Evolutionary conservation across 495 filamentous ascomycete species (phyloP).

Genomic region (Chaetomium cochliodes): DNA sequence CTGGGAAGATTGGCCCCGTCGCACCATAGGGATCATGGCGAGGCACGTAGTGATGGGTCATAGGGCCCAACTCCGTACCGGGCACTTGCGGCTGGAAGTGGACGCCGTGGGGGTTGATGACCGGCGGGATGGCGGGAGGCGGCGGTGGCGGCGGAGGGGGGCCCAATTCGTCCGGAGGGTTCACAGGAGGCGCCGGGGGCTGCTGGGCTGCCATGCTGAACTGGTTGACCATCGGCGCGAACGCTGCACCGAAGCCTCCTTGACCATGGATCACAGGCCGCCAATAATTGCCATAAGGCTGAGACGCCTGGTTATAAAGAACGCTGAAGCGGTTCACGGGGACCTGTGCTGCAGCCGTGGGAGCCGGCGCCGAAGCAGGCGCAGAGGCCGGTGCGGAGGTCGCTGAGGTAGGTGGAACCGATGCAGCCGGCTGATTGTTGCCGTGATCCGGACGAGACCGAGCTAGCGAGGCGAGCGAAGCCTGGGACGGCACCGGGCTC

Average conservation of each 20-base stretch:
- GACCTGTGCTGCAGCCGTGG: background rate
- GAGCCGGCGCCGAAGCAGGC: background rate
- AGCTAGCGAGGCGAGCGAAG: background rate
- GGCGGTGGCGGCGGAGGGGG: slow-evolving; percentile 18
- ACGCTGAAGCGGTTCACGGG: background rate
- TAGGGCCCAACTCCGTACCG: slow-evolving; percentile 46
- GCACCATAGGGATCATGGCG: slow-evolving; percentile 36
- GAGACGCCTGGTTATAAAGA: background rate
- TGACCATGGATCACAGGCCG: slow-evolving; percentile 1
- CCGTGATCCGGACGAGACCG: background rate
- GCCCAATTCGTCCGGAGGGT: slow-evolving; percentile 9
- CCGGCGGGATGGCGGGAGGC: slow-evolving; percentile 18
- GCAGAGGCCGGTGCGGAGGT: background rate
- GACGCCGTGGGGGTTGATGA: slow-evolving; percentile 26
- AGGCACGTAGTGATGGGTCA: slow-evolving; percentile 47
- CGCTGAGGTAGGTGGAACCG: background rate
- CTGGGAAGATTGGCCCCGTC: background rate
- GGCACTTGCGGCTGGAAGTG: slow-evolving; percentile 51
- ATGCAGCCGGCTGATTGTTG: background rate
- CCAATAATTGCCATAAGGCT: background rate
- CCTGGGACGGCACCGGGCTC: slow-evolving; percentile 8
- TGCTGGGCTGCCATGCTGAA: background rate
- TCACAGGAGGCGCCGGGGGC: background rate
- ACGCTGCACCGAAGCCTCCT: background rate
- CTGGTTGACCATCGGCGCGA: background rate